Conservation (phyloP, 192 early-diverging fungal genomes). For the Coemansia sp. region DNA sequence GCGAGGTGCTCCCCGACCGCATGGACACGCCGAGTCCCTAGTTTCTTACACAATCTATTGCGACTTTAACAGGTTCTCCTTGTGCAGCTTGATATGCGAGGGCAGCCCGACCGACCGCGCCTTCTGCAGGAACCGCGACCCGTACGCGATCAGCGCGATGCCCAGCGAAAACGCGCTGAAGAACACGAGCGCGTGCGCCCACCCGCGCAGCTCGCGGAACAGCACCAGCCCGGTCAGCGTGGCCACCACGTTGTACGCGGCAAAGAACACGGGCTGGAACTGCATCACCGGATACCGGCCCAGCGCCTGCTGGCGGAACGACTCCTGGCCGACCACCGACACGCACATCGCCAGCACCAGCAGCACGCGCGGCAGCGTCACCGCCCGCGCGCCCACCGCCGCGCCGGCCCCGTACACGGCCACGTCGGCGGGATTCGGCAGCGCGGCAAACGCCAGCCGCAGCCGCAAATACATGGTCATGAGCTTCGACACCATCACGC, state of each 20-base stretch:
- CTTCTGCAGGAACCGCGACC: conserved; percentile 38
- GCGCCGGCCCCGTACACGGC: conserved; percentile 33
- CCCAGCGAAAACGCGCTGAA: conserved; percentile 27
- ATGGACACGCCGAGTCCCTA: background rate
- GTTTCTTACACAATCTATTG: conserved; percentile 4
- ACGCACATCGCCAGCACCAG: conserved; percentile 23
- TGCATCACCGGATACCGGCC: conserved; percentile 45
- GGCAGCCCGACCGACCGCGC: conserved; percentile 33
- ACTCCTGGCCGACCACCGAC: conserved; percentile 49
- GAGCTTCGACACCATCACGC: conserved; percentile 48
- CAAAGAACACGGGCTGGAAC: conserved; percentile 54
- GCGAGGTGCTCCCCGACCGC: conserved; percentile 12
- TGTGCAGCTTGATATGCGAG: conserved; percentile 44
- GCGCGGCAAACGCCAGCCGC: conserved; percentile 11
- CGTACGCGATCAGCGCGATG: conserved; percentile 37
- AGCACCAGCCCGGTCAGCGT: conserved; percentile 38
- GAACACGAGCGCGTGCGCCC: conserved; percentile 27
- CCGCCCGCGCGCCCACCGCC: conserved; percentile 3
- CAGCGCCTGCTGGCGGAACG: conserved; percentile 49
- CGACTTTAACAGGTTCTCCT: conserved; percentile 30
- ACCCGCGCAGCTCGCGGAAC: conserved; percentile 42
- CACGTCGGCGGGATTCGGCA: conserved; percentile 38
- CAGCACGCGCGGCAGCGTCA: conserved; percentile 19
- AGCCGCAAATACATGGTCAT: conserved; percentile 45
- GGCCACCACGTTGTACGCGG: conserved; percentile 46